Base-by-base conservation (phyloP, 345 rosid species). In the Pseudoturritis turrita region DNA sequence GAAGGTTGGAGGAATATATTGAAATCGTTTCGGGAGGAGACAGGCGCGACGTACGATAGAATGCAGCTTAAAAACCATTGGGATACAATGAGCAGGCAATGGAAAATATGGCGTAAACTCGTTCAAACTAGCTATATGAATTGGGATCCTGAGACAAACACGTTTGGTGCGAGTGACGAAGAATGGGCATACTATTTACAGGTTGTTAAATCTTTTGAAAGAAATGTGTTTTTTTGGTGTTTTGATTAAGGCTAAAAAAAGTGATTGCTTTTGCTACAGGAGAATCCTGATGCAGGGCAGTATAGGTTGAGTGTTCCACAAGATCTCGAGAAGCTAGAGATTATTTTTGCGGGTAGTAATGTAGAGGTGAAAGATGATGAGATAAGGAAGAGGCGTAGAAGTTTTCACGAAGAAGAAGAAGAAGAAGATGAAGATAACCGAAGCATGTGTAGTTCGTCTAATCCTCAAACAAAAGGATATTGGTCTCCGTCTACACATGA, bases 41-140 rank as follows among this genome's bases (percentile, higher is more conserved):
- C 87, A 17, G 84, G 83, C 4, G 71, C 51, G 0, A 65, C 41
- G 52, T 84, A 80, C 71, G 80, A 78, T 54, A 71, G 78, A 58
- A 82, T 62, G 78, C 88, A 84, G 76, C 73, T 85, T 46, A 85
- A 78, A 26, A 83, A 80, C 69, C 87, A 81, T n/a, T 78, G 84
- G 85, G 89, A 85, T 76, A 60, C 65, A 36, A 76, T 79, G 74
- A 73, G 75, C 33, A 83, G 77, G 25, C 89, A 81, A 15, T 83
- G 89, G 89, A 85, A 78, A 49, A 73, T 62, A 3, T 83, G 89
- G 85, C 41, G 63, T 71, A 83, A 69, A 65, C 77, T 85, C n/a
- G 65, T 68, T 65, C 53, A 62, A 26, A 45, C 54, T 25, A 53
- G 62, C 63, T 33, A 25, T 22, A 81, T 85, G 89, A 75, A 75